Percentiles rank a stretch among this genome's conserved stretches.
Conservation (phyloP, 1,284 basidiomycete genomes). For the Abortiporus biennis region DNA sequence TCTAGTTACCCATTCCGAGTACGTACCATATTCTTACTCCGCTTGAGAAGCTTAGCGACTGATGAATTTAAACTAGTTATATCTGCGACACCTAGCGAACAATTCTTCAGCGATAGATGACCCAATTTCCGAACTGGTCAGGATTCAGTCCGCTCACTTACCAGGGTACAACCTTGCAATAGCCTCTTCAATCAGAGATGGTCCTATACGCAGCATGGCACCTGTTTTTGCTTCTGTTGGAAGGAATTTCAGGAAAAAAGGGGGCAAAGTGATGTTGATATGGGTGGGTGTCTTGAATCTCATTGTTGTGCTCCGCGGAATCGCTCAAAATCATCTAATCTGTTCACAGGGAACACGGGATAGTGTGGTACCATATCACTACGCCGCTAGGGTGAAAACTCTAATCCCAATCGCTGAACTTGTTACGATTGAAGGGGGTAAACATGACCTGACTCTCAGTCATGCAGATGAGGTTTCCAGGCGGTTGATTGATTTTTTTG, state of each 20-base stretch:
- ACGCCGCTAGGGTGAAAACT: slow-evolving; percentile 44
- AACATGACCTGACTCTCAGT: slow-evolving; percentile 59
- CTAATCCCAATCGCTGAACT: slow-evolving; percentile 50
- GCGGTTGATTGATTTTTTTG: slow-evolving; percentile 34
- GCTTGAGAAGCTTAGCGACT: background rate
- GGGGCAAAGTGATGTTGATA: slow-evolving; percentile 50
- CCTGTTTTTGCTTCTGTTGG: slow-evolving; percentile 31
- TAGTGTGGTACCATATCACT: slow-evolving; percentile 54
- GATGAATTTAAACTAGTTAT: slow-evolving; percentile 32
- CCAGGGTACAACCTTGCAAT: slow-evolving; percentile 67
- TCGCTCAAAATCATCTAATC: slow-evolving; percentile 3
- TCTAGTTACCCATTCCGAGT: slow-evolving; percentile 57
- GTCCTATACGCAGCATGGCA: slow-evolving; percentile 56
- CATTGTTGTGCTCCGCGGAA: background rate
- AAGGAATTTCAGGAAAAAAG: slow-evolving; percentile 27
- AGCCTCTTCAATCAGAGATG: slow-evolving; percentile 68
- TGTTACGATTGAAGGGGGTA: slow-evolving; percentile 51
- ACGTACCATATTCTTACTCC: slow-evolving; percentile 14
- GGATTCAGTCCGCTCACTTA: slow-evolving; percentile 67
- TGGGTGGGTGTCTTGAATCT: slow-evolving; percentile 42
- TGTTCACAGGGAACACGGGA: slow-evolving; percentile 57
- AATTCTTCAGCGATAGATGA: slow-evolving; percentile 22
- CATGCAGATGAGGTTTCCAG: slow-evolving; percentile 40
- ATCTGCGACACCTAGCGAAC: slow-evolving; percentile 41
- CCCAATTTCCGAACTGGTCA: slow-evolving; percentile 49